A percentile compares a stretch with the other conserved stretches of the same genome.
phyloP scores from a whole-genome alignment of 192 early-diverging fungal genomes.

The Backusella psychrophila region DNA sequence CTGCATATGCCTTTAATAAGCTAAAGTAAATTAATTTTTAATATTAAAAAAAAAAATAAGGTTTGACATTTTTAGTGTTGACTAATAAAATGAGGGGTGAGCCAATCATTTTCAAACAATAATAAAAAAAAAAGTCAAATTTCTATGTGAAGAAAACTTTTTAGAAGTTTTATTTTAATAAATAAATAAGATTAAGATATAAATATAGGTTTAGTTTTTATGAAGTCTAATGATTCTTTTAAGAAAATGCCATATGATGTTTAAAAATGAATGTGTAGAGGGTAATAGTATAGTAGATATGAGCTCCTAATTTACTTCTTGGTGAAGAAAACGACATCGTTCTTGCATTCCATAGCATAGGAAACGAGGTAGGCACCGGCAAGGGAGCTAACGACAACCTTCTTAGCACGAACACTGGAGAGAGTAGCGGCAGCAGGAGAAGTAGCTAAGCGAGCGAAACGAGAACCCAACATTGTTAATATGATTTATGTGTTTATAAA shows the following conservation, averaged over 20 bases:
- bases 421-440: not conserved
- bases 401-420: not conserved
- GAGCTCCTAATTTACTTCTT: not conserved
- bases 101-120: constrained; percentile 1
- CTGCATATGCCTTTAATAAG: not conserved
- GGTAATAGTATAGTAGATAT: not conserved
- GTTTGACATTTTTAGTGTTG: not conserved
- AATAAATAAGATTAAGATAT: not conserved
- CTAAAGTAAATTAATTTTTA: not conserved
- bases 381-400: not conserved
- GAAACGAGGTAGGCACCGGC: not conserved
- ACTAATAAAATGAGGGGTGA: not conserved
- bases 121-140: not conserved
- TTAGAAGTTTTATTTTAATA: not conserved
- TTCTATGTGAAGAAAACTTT: not conserved
- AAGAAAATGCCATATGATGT: constrained; percentile 2
- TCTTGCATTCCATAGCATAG: not conserved
- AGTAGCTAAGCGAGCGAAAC: not conserved
- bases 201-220: not conserved
- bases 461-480: not conserved
- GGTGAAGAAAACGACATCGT: not conserved
- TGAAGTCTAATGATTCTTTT: not conserved
- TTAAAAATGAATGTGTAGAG: not conserved
- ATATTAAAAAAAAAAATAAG: not conserved
- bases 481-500: not conserved